phyloP scores from a whole-genome alignment of 257 asterid genomes.

The Nyctanthes arbortristis region DNA sequence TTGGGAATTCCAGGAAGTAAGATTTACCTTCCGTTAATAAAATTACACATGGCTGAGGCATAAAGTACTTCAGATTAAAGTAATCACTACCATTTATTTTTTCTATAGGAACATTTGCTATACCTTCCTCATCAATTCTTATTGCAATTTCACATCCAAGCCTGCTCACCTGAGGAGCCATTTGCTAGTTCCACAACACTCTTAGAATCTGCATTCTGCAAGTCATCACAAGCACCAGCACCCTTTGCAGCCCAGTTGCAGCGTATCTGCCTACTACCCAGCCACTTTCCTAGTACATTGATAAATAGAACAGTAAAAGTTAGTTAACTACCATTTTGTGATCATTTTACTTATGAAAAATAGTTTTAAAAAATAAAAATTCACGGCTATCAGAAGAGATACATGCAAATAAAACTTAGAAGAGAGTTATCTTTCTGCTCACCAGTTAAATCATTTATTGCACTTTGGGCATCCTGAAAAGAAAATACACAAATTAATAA shows the following conservation, averaged over 20 bases:
- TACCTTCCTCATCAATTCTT: neutral
- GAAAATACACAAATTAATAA: constrained; percentile 21
- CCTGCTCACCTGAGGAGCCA: constrained; percentile 65
- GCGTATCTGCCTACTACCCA: constrained; percentile 93
- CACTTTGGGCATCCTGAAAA: constrained; percentile 91
- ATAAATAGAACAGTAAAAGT: constrained; percentile 18
- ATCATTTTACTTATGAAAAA: neutral
- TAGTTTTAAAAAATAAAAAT: neutral
- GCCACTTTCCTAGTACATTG: constrained; percentile 75
- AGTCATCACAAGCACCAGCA: constrained; percentile 71
- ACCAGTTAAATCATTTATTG: constrained; percentile 89
- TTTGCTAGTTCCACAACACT: constrained; percentile 79
- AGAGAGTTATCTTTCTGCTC: constrained; percentile 19
- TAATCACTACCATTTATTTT: neutral
- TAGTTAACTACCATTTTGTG: constrained; percentile 4
- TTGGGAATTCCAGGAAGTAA: neutral
- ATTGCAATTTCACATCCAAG: neutral
- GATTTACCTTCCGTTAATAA: no score
- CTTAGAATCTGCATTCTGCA: constrained; percentile 71
- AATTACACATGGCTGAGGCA: neutral
- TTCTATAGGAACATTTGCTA: neutral
- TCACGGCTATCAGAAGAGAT: neutral
- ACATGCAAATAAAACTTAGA: constrained; percentile 8
- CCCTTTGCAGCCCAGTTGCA: constrained; percentile 98
- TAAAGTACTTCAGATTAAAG: no score